These are phyloP conservation scores for Cairneyella variabilis DNA, from an alignment of 495 filamentous ascomycete genomes.

Conservation along the genomic window DNA sequence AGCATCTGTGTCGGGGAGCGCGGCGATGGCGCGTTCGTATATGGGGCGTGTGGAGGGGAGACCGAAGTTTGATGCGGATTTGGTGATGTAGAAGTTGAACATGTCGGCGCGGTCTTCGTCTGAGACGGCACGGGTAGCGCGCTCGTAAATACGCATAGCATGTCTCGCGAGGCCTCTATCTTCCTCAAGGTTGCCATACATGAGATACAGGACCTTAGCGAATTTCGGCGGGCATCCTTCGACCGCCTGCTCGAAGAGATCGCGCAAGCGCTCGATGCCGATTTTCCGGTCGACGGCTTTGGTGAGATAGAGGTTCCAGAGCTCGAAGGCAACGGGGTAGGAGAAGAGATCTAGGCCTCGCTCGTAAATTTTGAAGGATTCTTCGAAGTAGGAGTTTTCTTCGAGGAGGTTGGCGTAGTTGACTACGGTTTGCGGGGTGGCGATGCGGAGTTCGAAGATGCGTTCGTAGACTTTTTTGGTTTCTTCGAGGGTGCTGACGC, in stretches of 20 bases:
- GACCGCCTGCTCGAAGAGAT: constrained; percentile 96
- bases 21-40: constrained; percentile 91
- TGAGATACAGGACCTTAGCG: constrained; percentile 90
- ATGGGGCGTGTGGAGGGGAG: constrained; percentile 93
- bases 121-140: constrained; percentile 90
- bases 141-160: constrained; percentile 98
- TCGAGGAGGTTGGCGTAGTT: constrained; percentile 97
- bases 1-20: constrained; percentile 89
- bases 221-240: constrained; percentile 95
- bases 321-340: constrained; percentile 95
- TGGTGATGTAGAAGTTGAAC: constrained; percentile 99
- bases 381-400: constrained; percentile 94
- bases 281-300: constrained; percentile 96
- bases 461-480: constrained; percentile 92
- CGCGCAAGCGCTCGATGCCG: constrained; percentile 86
- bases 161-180: constrained; percentile 94
- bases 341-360: constrained; percentile 94
- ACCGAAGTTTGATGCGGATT: constrained; percentile 97
- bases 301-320: constrained; percentile 98
- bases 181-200: constrained; percentile 98
- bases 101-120: constrained; percentile 95
- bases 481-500: constrained; percentile 85
- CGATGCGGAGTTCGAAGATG: constrained; percentile 97
- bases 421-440: constrained; percentile 95
- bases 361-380: constrained; percentile 97